Evolutionary conservation across 208 protist species (phyloP), one percentile per base, ranked within the genome.

Genomic region (Histomonas meleagridis): DNA sequence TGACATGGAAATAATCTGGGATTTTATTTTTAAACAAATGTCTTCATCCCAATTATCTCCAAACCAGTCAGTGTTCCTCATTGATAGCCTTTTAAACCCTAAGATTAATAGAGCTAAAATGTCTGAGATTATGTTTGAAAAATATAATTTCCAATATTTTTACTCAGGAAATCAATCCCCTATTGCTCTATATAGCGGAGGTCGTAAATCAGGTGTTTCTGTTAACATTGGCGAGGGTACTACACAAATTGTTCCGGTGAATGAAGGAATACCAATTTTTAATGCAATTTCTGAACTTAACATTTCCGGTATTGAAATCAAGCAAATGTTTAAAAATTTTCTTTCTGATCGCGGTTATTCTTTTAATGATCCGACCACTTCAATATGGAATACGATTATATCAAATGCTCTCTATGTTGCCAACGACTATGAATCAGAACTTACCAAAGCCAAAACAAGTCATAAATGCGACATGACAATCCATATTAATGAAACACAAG

Each of bases 11-110:
- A 97, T 97, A 94, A 90, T 95, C 90, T 98, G 97, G 97, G 96
- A 98, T 93, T 97, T 99, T 93, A 98, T 97, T 90, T 99, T 99
- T 94, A n/a, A n/a, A n/a, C n/a, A n/a, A n/a, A n/a, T n/a, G n/a
- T n/a, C n/a, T n/a, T n/a, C n/a, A n/a, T n/a, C n/a, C n/a, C n/a
- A n/a, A n/a, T n/a, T n/a, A n/a, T n/a, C n/a, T n/a, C 98, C 97
- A 95, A 98, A 98, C 94, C 97, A 98, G 94, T 97, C 97, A 65
- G 96, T 99, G 62, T 94, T 97, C 18, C 92, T 97, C 12, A 97
- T 95, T 43, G 96, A 97, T 92, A 95, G 95, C 16, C 96, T 96
- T 18, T 94, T 96, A 69, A 97, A 97, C 94, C 95, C 96, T 65
- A 96, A 96, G 92, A 93, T 91, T 62, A 97, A 97, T 92, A 91